Percentiles rank a stretch among this genome's conserved stretches.
phyloP scores from a whole-genome alignment of 345 rosid genomes.

The Erysimum cheiranthoides region DNA sequence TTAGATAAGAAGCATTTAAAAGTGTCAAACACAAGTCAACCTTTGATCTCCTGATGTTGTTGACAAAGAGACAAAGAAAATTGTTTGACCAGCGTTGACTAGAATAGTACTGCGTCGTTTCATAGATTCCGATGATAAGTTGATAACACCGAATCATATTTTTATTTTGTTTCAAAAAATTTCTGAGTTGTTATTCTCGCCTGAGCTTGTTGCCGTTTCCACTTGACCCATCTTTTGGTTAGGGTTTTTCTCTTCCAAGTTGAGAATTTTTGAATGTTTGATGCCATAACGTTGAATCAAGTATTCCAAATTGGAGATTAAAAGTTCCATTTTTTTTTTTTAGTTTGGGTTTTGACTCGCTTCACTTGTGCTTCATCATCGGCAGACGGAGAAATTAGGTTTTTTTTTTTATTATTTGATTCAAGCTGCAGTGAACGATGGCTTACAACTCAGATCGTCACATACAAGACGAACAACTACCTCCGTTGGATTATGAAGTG shows the following conservation, averaged over 20 bases:
- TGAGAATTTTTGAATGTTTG: constrained; percentile 16
- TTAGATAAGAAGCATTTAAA: neutral
- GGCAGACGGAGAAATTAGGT: constrained; percentile 30
- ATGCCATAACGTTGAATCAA: neutral
- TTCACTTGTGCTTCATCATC: constrained; percentile 25
- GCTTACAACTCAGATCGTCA: constrained; percentile 41
- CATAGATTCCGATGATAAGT: constrained; percentile 27
- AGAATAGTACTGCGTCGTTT: constrained; percentile 13
- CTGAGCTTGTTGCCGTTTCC: constrained; percentile 38
- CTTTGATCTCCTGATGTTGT: constrained; percentile 31
- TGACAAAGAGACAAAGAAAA: constrained; percentile 22
- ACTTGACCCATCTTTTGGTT: constrained; percentile 24
- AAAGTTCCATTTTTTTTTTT: neutral
- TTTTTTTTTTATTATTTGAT: constrained; percentile 1
- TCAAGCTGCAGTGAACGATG: constrained; percentile 41
- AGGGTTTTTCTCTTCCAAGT: constrained; percentile 35
- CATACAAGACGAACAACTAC: constrained; percentile 27
- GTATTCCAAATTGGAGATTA: constrained; percentile 12
- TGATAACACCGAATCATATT: constrained; percentile 38
- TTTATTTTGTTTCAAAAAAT: neutral
- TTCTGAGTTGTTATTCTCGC: constrained; percentile 25
- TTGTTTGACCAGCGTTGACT: constrained; percentile 32
- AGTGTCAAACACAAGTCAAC: constrained; percentile 37
- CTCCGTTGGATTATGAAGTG: constrained; percentile 37
- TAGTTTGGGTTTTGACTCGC: constrained; percentile 14